Conservation (phyloP, 208 protist genomes). For the Tritrichomonas foetus region DNA sequence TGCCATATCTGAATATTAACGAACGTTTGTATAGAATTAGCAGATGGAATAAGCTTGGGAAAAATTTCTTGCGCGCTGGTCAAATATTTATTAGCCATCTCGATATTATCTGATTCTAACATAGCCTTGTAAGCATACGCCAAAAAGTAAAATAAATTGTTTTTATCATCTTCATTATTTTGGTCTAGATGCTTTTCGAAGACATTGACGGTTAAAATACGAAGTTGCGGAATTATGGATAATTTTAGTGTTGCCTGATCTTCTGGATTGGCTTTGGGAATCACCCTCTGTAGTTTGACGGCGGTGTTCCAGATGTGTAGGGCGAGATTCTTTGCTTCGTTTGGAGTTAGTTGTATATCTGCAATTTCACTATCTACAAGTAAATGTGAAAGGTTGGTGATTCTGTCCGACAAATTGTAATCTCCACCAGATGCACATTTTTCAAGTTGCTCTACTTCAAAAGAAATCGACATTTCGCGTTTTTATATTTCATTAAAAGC, state of each 20-base stretch:
- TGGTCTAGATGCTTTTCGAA: neutral
- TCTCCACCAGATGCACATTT: neutral
- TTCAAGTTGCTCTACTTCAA: neutral
- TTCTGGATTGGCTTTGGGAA: neutral
- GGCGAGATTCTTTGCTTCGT: neutral
- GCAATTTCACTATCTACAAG: neutral
- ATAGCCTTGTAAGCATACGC: neutral
- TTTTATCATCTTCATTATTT: neutral
- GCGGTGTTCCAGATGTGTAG: neutral
- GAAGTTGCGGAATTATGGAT: neutral
- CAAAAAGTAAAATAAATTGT: neutral
- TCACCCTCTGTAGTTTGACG: neutral
- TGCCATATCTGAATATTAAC: neutral
- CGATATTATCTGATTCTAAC: neutral
- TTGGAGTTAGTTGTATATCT: neutral
- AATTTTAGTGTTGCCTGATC: neutral
- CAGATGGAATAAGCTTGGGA: neutral
- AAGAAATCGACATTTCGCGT: neutral
- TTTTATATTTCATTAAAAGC: too few species aligned
- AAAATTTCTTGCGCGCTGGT: neutral
- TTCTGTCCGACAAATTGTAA: neutral
- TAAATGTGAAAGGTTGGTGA: neutral
- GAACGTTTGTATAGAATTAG: neutral
- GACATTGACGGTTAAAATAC: neutral
- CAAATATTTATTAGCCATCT: neutral